A percentile compares a stretch with the other conserved stretches of the same genome.
These are phyloP conservation scores for Lenwebbia sp. DNA, from an alignment of 345 rosid species.

Conservation along the genomic window DNA sequence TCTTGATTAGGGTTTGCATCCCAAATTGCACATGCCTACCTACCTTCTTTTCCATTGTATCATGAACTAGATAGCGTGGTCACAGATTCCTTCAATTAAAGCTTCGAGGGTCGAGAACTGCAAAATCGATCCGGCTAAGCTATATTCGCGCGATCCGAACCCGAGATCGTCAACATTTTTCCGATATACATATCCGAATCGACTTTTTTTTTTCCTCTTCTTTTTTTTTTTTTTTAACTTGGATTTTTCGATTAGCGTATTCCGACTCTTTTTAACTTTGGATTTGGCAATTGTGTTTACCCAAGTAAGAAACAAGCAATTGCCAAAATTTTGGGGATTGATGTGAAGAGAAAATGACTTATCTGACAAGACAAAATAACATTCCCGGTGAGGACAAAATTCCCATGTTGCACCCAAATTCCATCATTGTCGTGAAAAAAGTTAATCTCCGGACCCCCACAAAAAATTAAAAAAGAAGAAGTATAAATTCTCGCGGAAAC, in stretches of 20 bases:
- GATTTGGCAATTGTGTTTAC: background rate
- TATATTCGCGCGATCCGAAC: background rate
- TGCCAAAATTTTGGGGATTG: background rate
- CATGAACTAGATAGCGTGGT: background rate
- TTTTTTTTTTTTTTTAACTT: background rate
- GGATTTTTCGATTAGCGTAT: background rate
- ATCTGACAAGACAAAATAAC: background rate
- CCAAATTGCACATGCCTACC: background rate
- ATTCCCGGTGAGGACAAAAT: background rate
- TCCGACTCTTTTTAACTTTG: background rate
- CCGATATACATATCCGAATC: background rate
- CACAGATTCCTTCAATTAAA: background rate
- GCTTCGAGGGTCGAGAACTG: background rate
- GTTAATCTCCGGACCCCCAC: background rate
- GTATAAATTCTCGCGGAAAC: background rate
- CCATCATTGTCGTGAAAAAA: background rate
- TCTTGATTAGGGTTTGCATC: background rate
- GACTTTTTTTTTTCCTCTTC: background rate
- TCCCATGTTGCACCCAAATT: background rate
- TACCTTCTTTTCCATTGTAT: background rate
- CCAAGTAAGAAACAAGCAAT: background rate
- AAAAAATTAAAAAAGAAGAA: background rate
- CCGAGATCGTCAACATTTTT: background rate
- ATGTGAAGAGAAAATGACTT: background rate
- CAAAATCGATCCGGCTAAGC: background rate